These are phyloP conservation scores for Fereydounia khargensis DNA, from an alignment of 1,284 basidiomycete genomes.

Conservation along the genomic window DNA sequence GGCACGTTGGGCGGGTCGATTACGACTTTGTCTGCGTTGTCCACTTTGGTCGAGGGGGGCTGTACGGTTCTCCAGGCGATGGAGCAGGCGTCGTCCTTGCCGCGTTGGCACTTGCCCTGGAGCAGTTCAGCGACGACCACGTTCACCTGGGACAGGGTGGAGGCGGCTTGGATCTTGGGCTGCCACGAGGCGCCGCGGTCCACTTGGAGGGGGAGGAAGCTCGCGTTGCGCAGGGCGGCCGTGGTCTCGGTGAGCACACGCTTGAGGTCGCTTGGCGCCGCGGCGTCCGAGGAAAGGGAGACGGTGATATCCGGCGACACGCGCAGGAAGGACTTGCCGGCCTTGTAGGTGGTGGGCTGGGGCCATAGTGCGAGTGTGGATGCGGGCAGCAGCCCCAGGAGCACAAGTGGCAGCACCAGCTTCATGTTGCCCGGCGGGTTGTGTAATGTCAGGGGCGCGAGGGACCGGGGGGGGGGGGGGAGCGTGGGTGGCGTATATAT, in stretches of 20 bases:
- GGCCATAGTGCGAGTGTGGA: slow-evolving; percentile 26
- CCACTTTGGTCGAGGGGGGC: slow-evolving; percentile 4
- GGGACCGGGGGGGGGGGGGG: no score
- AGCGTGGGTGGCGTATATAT: no score
- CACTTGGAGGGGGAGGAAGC: slow-evolving; percentile 63
- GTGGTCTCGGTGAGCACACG: slow-evolving; percentile 61
- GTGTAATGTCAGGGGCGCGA: no score
- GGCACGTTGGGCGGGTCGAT: slow-evolving; percentile 7
- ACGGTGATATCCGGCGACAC: slow-evolving; percentile 63
- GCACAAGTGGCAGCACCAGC: no score
- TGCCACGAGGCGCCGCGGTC: slow-evolving; percentile 62
- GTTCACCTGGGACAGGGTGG: slow-evolving; percentile 14
- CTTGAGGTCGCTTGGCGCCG: slow-evolving; percentile 59
- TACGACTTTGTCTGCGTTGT: slow-evolving; percentile 8
- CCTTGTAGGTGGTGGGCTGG: slow-evolving; percentile 62
- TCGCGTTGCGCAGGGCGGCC: slow-evolving; percentile 57
- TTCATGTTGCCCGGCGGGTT: no score
- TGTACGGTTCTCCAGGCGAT: slow-evolving; percentile 16
- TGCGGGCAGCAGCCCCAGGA: not conserved
- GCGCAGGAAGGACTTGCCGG: slow-evolving; percentile 62
- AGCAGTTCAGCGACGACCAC: slow-evolving; percentile 26
- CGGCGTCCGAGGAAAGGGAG: slow-evolving; percentile 56
- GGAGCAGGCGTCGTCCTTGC: slow-evolving; percentile 4
- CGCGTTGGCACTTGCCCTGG: not conserved
- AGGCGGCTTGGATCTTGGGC: slow-evolving; percentile 51